These are phyloP conservation scores for Hypholoma sublateritium DNA, from an alignment of 768 basidiomycete genomes.

Conservation along the genomic window DNA sequence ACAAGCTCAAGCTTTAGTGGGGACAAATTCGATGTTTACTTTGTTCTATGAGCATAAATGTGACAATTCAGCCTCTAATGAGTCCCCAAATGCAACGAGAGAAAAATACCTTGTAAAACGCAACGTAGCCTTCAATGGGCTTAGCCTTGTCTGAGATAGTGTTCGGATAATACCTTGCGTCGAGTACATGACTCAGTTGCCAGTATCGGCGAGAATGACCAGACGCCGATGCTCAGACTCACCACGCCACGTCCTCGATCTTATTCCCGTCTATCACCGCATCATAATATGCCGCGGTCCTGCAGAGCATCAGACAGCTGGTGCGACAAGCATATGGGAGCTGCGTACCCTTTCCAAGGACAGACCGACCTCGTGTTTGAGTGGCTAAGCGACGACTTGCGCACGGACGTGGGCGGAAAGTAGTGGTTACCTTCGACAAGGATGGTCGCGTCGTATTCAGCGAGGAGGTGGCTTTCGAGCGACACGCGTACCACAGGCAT, in stretches of 20 bases:
- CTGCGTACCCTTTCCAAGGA: slow-evolving; percentile 70
- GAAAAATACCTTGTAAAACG: slow-evolving; percentile 76
- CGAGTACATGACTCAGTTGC: neutral
- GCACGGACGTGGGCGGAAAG: slow-evolving; percentile 62
- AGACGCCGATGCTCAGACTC: slow-evolving; percentile 15
- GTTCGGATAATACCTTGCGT: slow-evolving; percentile 64
- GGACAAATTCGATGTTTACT: neutral
- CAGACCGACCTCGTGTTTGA: slow-evolving; percentile 56
- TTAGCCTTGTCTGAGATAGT: slow-evolving; percentile 54
- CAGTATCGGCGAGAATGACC: neutral
- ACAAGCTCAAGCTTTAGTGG: too few species aligned
- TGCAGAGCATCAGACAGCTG: slow-evolving; percentile 19
- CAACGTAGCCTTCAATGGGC: slow-evolving; percentile 64
- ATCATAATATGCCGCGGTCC: slow-evolving; percentile 67
- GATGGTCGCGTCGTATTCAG: slow-evolving; percentile 54
- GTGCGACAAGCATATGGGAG: neutral
- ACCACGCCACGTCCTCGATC: slow-evolving; percentile 69
- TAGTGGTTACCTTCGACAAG: slow-evolving; percentile 72
- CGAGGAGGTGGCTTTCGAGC: slow-evolving; percentile 51
- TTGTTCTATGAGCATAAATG: neutral
- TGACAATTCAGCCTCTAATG: neutral
- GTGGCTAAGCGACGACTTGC: slow-evolving; percentile 40
- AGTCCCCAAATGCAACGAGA: neutral
- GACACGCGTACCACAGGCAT: slow-evolving; percentile 47
- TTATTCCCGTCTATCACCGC: slow-evolving; percentile 45